Evolutionary conservation across 352 stramenopile genomes (phyloP).

Genomic region (Pseudoperonospora humuli): DNA sequence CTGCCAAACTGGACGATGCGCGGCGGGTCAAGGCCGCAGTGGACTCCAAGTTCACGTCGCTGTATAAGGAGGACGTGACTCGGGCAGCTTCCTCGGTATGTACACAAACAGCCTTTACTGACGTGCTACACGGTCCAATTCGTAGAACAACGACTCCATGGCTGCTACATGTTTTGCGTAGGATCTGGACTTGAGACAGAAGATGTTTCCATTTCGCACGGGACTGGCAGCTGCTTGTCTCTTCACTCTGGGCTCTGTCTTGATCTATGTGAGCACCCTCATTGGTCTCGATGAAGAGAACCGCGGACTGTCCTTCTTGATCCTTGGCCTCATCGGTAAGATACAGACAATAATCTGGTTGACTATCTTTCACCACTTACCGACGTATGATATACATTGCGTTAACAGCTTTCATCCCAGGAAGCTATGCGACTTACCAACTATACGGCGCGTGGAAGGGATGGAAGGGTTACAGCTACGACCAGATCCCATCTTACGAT

Average conservation of each 20-base stretch:
- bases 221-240: slow-evolving; percentile 61
- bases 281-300: slow-evolving; percentile 71
- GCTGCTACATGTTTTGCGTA: slow-evolving; percentile 2
- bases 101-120: background rate
- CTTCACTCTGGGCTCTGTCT: slow-evolving; percentile 58
- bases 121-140: background rate
- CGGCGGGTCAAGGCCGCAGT: slow-evolving; percentile 29
- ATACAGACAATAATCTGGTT: too few relatives aligned
- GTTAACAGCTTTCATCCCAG: slow-evolving; percentile 68
- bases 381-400: background rate
- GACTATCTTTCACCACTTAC: too few relatives aligned
- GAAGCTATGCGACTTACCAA: slow-evolving; percentile 70
- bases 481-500: slow-evolving; percentile 79
- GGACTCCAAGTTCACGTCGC: slow-evolving; percentile 23
- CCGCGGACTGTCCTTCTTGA: slow-evolving; percentile 65
- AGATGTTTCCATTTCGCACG: slow-evolving; percentile 65
- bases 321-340: slow-evolving; percentile 72
- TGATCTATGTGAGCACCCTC: slow-evolving; percentile 70
- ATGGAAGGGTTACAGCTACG: slow-evolving; percentile 82
- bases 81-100: slow-evolving; percentile 23
- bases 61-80: slow-evolving; percentile 28
- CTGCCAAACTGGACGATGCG: slow-evolving; percentile 23
- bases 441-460: slow-evolving; percentile 78
- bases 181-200: slow-evolving; percentile 34
- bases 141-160: background rate